Evolutionary conservation across 306 rosid genomes (phyloP).

Genomic region (Quercus cerris): DNA sequence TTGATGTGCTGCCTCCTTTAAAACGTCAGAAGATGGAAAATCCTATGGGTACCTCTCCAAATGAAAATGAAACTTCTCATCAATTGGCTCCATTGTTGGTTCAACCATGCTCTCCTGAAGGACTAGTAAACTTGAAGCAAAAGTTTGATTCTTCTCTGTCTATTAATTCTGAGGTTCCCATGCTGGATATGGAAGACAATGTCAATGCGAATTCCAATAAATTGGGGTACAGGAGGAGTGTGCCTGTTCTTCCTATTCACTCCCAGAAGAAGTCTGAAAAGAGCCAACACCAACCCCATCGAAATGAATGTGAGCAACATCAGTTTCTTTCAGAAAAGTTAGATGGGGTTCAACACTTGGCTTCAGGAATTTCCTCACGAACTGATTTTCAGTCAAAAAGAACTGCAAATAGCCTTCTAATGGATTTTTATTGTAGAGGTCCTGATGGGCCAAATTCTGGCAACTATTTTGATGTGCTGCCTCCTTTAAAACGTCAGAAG

Average conservation of each 20-base stretch:
- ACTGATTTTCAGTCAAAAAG: neutral
- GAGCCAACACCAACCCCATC: too few relatives aligned
- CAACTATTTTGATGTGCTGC: slow-evolving; percentile 11
- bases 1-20: slow-evolving; percentile 3
- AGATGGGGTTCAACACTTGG: neutral
- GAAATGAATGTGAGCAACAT: too few relatives aligned
- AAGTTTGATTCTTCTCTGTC: slow-evolving; percentile 13
- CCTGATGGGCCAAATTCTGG: neutral
- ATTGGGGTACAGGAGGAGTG: too few relatives aligned
- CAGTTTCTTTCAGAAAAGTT: neutral
- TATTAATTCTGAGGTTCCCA: too few relatives aligned
- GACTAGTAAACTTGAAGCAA: slow-evolving; percentile 16
- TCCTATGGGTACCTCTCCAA: neutral
- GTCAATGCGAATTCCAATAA: too few relatives aligned
- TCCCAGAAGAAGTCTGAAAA: too few relatives aligned
- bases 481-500: slow-evolving; percentile 26
- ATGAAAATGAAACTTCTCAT: neutral
- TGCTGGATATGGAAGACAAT: neutral
- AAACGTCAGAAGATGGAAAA: slow-evolving; percentile 32
- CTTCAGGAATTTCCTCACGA: neutral
- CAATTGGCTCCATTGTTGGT: slow-evolving; percentile 4
- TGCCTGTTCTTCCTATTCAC: too few relatives aligned
- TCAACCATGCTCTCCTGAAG: slow-evolving; percentile 17
- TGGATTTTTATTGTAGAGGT: neutral
- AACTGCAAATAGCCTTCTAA: neutral